Evolutionary conservation across 169 alveolate genomes (phyloP).

Genomic region (Perkinsus olseni): DNA sequence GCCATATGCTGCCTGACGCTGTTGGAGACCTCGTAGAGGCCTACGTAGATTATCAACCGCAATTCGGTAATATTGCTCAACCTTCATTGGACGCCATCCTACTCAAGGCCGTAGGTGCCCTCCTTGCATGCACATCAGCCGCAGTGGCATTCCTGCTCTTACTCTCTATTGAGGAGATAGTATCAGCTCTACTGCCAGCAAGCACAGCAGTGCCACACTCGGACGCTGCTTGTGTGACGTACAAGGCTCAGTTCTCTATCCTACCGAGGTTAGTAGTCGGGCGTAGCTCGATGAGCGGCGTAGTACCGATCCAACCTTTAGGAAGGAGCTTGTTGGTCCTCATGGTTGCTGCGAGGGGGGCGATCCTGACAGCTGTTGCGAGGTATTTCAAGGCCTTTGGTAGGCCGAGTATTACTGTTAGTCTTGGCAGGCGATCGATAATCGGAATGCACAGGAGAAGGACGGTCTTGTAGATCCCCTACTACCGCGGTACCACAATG

Average conservation of each 20-base stretch:
- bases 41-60: neutral
- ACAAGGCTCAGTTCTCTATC: neutral
- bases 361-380: neutral
- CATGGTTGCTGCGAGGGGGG: neutral
- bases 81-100: neutral
- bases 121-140: neutral
- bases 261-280: neutral
- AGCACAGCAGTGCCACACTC: neutral
- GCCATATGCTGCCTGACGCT: neutral
- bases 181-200: neutral
- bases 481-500: neutral
- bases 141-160: neutral
- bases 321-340: neutral
- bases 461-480: neutral
- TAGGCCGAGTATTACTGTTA: neutral
- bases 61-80: neutral
- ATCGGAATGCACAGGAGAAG: neutral
- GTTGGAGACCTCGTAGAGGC: neutral
- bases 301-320: neutral
- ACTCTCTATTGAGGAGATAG: neutral
- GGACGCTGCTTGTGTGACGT: neutral
- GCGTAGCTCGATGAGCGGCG: neutral
- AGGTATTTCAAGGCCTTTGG: neutral
- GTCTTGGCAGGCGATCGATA: neutral
- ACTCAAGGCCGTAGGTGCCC: neutral